These are phyloP conservation scores for Eucalyptus marginata DNA, from an alignment of 345 rosid genomes.

Conservation along the genomic window DNA sequence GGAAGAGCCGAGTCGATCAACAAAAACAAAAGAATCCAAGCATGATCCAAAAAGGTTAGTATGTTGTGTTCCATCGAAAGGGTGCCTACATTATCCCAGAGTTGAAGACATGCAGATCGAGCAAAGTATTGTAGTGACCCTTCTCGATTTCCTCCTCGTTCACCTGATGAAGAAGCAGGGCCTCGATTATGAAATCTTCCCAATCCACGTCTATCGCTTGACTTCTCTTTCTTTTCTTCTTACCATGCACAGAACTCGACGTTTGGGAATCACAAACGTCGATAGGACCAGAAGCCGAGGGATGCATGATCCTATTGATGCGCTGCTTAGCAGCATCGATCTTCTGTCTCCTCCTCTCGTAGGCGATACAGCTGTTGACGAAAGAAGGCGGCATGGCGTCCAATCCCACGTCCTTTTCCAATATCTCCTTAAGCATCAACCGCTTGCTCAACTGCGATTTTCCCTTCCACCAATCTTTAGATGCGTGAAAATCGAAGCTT, in stretches of 20 bases:
- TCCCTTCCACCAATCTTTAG: constrained; percentile 74
- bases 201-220: constrained; percentile 36
- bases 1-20: not conserved
- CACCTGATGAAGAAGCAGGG: constrained; percentile 59
- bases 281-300: constrained; percentile 4
- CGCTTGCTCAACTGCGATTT: constrained; percentile 57
- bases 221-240: constrained; percentile 35
- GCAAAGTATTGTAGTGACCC: constrained; percentile 63
- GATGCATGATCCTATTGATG: constrained; percentile 33
- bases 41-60: not conserved
- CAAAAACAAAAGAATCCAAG: not conserved
- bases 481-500: constrained; percentile 1
- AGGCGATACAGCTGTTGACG: constrained; percentile 27
- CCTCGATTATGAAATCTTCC: constrained; percentile 85
- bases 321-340: constrained; percentile 58
- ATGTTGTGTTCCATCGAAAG: not conserved
- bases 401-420: constrained; percentile 71
- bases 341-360: constrained; percentile 44
- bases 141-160: constrained; percentile 71
- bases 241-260: not conserved
- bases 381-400: constrained; percentile 60
- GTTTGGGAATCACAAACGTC: not conserved
- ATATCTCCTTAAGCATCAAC: constrained; percentile 47
- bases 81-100: constrained; percentile 18
- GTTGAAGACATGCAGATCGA: constrained; percentile 59